Base-by-base conservation (phyloP, 306 rosid species). In the Cicer judaicum region DNA sequence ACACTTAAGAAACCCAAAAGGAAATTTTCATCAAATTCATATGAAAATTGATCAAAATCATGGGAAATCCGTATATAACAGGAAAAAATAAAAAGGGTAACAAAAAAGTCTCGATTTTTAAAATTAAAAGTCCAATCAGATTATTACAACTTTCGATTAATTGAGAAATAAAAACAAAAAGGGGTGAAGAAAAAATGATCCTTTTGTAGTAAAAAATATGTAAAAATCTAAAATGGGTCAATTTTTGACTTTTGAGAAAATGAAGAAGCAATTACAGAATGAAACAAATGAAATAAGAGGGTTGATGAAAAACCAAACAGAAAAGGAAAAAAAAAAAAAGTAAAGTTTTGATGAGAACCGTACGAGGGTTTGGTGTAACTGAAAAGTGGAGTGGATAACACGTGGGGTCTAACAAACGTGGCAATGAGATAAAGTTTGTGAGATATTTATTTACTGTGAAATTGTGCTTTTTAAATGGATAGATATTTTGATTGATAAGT, bases 351-450 rank as follows among this genome's bases (percentile, higher is more conserved):
- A 78, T 46, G 8, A 53, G 5, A 60, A 60, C 46, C 6, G 16
- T 34, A 72, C 10, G 14, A 57, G 47, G 76, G 34, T 60, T 34
- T 36, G 49, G 8, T 43, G 74, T 29, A 72, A 18, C 38, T 18
- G 8, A 80, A 56, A 38, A 29, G 65, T 47, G 75, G 70, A 68
- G 62, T 61, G 73, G 84, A 68, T 75, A 80, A 75, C 77, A 80
- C 63, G 84, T 80, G 84, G 84, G 84, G 40, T 74, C 80, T 34
- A 61, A n/a, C 43, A 36, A 36, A 63, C 68, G 68, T 63, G 68
- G 68, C 68, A 63, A 63, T 63, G 68, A 39, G 68, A 63, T 63
- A 63, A 14, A 62, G 24, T 62, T 7, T 39, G 4, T 63, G n/a
- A 63, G 68, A 39, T 63, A 63, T 63, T 63, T 63, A 63, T n/a